These are phyloP conservation scores for Dactylellina parvicollis DNA, from an alignment of 2,329 filamentous ascomycete species.

Conservation along the genomic window DNA sequence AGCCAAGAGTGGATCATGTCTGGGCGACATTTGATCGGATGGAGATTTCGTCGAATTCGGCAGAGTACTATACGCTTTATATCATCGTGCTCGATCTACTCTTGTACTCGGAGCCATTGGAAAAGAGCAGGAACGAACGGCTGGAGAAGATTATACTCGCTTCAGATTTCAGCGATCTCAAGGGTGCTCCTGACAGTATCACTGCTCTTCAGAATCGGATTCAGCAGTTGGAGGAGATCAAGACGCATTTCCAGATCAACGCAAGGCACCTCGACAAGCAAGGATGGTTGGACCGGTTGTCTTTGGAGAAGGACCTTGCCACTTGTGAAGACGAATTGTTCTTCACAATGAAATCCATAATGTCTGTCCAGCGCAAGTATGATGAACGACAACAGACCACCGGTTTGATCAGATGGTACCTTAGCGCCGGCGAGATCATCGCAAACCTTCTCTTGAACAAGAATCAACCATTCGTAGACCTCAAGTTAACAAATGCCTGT, in stretches of 20 bases:
- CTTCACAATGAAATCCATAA: constrained; percentile 99
- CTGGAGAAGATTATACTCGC: constrained; percentile 99
- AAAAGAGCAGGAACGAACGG: constrained; percentile 95
- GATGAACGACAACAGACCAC: constrained; percentile 78
- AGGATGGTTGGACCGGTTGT: constrained; percentile 88
- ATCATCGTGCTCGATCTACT: constrained; percentile 96
- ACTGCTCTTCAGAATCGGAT: constrained; percentile 90
- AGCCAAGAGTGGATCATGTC: constrained; percentile 91
- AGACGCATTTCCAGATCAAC: constrained; percentile 93
- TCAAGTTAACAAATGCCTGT: constrained; percentile 88
- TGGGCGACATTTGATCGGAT: constrained; percentile 97
- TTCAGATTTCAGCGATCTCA: constrained; percentile 96
- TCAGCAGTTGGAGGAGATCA: constrained; percentile 93
- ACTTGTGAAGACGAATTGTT: constrained; percentile 96
- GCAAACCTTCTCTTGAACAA: constrained; percentile 94
- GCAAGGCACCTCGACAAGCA: constrained; percentile 84
- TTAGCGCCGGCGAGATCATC: constrained; percentile 92
- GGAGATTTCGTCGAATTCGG: constrained; percentile 93
- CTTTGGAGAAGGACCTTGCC: constrained; percentile 88
- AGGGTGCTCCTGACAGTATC: constrained; percentile 92
- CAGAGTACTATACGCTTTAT: constrained; percentile 97
- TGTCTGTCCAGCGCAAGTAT: constrained; percentile 87
- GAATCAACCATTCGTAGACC: constrained; percentile 86
- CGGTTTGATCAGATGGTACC: constrained; percentile 87
- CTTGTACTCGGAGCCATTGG: constrained; percentile 93